Percentiles rank a stretch among this genome's conserved stretches.
phyloP scores from a whole-genome alignment of 2,329 filamentous ascomycete genomes.

The Ophiobolus disseminans region DNA sequence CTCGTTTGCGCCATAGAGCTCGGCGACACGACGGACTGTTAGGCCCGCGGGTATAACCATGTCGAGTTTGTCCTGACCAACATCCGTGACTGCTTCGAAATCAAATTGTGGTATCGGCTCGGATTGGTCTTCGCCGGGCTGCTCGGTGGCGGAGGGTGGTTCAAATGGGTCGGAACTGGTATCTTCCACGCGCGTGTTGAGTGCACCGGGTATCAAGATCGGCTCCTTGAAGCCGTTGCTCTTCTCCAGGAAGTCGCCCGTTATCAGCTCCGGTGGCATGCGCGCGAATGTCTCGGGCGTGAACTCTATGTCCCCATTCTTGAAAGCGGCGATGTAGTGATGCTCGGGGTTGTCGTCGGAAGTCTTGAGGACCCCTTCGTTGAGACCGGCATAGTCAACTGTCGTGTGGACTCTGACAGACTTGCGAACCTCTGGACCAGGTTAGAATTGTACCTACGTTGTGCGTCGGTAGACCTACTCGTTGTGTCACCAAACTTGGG shows the following conservation, averaged over 20 bases:
- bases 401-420: constrained; percentile 69
- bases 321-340: constrained; percentile 72
- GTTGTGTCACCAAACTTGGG: constrained; percentile 68
- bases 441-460: constrained; percentile 37
- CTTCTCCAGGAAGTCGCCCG: constrained; percentile 68
- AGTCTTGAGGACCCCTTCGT: constrained; percentile 70
- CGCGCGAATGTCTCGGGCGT: constrained; percentile 68
- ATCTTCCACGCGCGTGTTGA: constrained; percentile 60
- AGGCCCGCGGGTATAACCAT: constrained; percentile 72
- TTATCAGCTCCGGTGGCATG: constrained; percentile 68
- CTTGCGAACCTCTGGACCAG: constrained; percentile 63
- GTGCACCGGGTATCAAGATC: constrained; percentile 68
- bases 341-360: constrained; percentile 70
- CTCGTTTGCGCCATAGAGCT: constrained; percentile 69
- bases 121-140: constrained; percentile 25
- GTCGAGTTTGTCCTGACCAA: constrained; percentile 69
- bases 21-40: constrained; percentile 68
- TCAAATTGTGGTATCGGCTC: constrained; percentile 50
- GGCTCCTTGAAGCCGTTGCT: constrained; percentile 70
- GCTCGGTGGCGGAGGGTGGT: constrained; percentile 17
- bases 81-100: constrained; percentile 60
- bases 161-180: background rate
- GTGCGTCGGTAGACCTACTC: constrained; percentile 49
- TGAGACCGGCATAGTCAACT: constrained; percentile 72
- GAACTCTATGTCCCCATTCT: constrained; percentile 68